Evolutionary conservation across 2,329 filamentous ascomycete genomes (phyloP), one percentile per base, ranked within the genome.

Genomic region (Monilinia aucupariae): DNA sequence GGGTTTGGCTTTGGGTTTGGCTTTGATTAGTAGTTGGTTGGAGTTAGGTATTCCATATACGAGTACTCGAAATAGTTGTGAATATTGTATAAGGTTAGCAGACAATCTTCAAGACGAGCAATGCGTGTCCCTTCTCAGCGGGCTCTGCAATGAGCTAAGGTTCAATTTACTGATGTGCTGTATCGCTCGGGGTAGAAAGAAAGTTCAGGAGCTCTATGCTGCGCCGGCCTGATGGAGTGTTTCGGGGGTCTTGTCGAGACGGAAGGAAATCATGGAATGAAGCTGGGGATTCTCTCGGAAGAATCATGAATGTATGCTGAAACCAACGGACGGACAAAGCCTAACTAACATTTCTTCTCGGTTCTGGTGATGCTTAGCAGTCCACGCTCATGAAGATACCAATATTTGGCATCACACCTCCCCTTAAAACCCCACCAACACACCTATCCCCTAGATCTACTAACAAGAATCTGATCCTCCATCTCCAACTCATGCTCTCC

Each of bases 391-490:
- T 13, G 13, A 37, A 13, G 10, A 37, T 13, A 37, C 34, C 3
- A 37, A 12, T 37, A 13, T 37, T 37, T 37, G 34, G 34, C 34
- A 37, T 37, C 34, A 37, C 32, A 34, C 20, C 51, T 54, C 51
- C 9, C 27, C 37, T 54, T 34, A 25, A 61, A 61, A 37, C 47
- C 30, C 37, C 59, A 27, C 30, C 45, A 43, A 56, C 61, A 63
- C 22, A 45, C 41, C 47, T 63, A 48, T 12, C 48, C 48, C 15
- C 27, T 52, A 17, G 61, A 54, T 17, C 61, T 59, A 37, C 61
- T 63, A 22, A 34, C 37, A 62, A 89, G 88, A 39, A 89, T 77
- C 71, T 88, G 86, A 69, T 89, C 86, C 27, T 83, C 80, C 78
- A 88, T 84, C 41, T 78, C 77, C 87, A 89, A 89, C 30, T 79